A percentile compares a stretch with the other conserved stretches of the same genome.
Evolutionary conservation across 176 grass and related monocot species (phyloP).

Genomic region (Triticum monococcum): DNA sequence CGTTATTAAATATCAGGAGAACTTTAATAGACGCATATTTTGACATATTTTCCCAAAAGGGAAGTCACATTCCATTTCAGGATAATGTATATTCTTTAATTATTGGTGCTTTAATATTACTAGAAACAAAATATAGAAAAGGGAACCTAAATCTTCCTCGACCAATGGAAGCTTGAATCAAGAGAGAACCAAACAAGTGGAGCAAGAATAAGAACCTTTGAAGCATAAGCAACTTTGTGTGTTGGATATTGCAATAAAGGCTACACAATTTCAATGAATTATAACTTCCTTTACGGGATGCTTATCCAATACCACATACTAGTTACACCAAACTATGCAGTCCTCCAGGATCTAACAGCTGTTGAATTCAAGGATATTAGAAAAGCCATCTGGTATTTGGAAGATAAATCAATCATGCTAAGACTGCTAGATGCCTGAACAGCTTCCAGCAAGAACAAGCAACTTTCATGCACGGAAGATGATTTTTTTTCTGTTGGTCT

Average conservation of each 20-base stretch:
- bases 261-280: neutral
- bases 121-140: neutral
- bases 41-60: neutral
- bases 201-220: constrained; percentile 36
- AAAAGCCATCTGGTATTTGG: neutral
- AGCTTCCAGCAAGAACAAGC: neutral
- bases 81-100: neutral
- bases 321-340: constrained; percentile 1
- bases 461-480: neutral
- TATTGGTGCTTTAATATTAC: neutral
- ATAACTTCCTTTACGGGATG: constrained; percentile 2
- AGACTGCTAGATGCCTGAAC: neutral
- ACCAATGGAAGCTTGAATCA: constrained; percentile 10
- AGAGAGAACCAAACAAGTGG: constrained; percentile 35
- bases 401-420: neutral
- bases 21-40: neutral
- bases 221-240: constrained; percentile 11
- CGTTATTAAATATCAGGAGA: neutral
- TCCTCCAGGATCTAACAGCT: neutral
- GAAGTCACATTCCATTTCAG: neutral
- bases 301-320: neutral
- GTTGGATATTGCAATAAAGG: constrained; percentile 10
- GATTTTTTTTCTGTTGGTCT: neutral
- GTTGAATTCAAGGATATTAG: neutral
- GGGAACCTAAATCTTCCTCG: neutral